Evolutionary conservation across 257 asterid genomes (phyloP).

Genomic region (Capsicum pubescens): DNA sequence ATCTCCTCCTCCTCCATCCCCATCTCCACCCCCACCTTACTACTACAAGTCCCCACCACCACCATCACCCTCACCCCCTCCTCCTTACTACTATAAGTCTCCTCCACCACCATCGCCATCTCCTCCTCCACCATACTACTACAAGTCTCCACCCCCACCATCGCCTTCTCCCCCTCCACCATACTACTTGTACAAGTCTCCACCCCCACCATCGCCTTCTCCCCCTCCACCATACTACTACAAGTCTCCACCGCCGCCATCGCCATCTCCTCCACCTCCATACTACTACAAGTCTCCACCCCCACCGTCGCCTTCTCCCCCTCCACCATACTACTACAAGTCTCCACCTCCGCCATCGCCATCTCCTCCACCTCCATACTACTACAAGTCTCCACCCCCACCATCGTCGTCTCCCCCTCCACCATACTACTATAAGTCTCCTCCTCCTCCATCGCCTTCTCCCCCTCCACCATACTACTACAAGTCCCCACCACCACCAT

Average conservation of each 20-base stretch:
- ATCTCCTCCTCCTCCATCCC: not conserved
- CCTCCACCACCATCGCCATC: not conserved
- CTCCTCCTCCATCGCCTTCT: slow-evolving; percentile 32
- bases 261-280: rapidly evolving
- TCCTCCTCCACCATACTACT: not conserved
- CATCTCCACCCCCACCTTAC: not conserved
- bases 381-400: not conserved
- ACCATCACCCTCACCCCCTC: not conserved
- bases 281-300: slow-evolving; percentile 31
- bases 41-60: not conserved
- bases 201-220: not conserved
- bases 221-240: not conserved
- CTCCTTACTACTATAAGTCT: not conserved
- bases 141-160: slow-evolving; percentile 20
- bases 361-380: not conserved
- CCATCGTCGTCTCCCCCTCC: not conserved
- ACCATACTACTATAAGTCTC: slow-evolving; percentile 26
- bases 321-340: not conserved
- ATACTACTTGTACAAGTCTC: not conserved
- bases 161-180: not conserved
- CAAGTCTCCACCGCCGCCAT: slow-evolving; percentile 1
- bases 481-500: slow-evolving; percentile 38
- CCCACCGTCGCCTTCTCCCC: not conserved
- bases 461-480: slow-evolving; percentile 22
- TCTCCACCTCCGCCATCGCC: rapidly evolving